Evolutionary conservation across 2,329 filamentous ascomycete species (phyloP), one percentile per base, ranked within the genome.

Genomic region (Furcasterigmium sp.): DNA sequence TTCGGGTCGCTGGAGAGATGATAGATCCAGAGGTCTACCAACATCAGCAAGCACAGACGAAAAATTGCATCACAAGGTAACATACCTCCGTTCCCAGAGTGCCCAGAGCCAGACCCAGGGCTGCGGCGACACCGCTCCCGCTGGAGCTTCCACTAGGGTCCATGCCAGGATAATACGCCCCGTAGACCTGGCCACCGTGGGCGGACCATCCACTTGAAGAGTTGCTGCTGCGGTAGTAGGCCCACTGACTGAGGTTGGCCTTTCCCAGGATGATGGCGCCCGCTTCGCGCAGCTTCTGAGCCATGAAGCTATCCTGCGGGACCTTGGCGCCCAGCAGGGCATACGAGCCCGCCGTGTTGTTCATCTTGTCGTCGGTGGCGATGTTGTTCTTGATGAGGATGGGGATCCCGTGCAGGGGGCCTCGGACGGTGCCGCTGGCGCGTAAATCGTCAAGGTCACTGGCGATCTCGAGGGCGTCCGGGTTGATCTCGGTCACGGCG

Each of bases 381-480:
- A 87, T 84, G 56, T 84, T 85, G 56, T 90, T 85, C 61, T 90
- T 90, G 50, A 88, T 76, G 3, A 84, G 68, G 57, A 87, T 86
- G 0, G 86, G 85, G 35, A 91, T 86, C 4, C 85, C 85, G 56
- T 90, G 85, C 2, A 90, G 69, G 1, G 78, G 78, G 2, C 84
- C 76, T 14, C 81, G 74, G 9, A 81, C 59, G 30, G 65, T 67
- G 19, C 81, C 81, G 1, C 63, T 53, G 11, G 58, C 55, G 15
- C 85, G 73, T 60, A 89, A 83, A 0, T 55, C 57, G 52, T 90
- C 85, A 25, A 80, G 67, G 14, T 67, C 56, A 5, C 64, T 63
- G 4, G 85, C 85, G 44, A 88, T 86, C 17, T 58, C 55, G 28
- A 84, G 63, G 8, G 72, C 73, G 56, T 89, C 84, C 0, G 85